Percentiles rank a stretch among this genome's conserved stretches.
These are phyloP conservation scores for Patellifolia procumbens DNA, from an alignment of 179 eudicot genomes.

Conservation along the genomic window DNA sequence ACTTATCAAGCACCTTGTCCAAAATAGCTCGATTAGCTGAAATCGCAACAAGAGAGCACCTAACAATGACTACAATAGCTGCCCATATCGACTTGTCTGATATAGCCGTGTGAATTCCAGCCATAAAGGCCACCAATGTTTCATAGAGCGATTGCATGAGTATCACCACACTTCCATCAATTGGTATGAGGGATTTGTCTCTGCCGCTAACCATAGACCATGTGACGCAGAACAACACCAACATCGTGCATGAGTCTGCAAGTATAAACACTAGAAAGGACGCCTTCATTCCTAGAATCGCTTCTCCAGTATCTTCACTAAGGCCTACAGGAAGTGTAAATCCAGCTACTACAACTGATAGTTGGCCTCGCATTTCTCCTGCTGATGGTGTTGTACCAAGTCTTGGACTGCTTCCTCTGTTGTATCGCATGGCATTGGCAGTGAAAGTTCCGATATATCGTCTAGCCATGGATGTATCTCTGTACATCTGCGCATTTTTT, in stretches of 20 bases:
- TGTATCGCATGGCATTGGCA: neutral
- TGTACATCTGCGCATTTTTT: neutral
- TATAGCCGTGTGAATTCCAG: neutral
- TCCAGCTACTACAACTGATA: slow-evolving; percentile 17
- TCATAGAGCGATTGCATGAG: neutral
- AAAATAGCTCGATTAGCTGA: slow-evolving; percentile 3
- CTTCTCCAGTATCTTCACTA: neutral
- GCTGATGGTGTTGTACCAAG: neutral
- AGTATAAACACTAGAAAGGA: neutral
- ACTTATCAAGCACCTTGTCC: neutral
- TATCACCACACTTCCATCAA: slow-evolving; percentile 11
- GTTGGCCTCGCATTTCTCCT: slow-evolving; percentile 1
- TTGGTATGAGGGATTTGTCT: neutral
- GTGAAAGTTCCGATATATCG: neutral
- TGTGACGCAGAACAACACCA: slow-evolving; percentile 6
- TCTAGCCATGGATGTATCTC: neutral
- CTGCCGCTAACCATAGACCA: slow-evolving; percentile 16
- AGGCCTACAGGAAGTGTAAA: slow-evolving; percentile 21
- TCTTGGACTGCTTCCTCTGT: neutral
- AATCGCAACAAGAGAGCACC: slow-evolving; percentile 8
- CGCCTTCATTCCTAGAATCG: neutral
- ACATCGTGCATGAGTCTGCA: slow-evolving; percentile 6
- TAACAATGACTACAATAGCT: neutral
- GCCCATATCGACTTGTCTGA: neutral
- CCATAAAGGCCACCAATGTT: slow-evolving; percentile 12